These are phyloP conservation scores for Gracilaria domingensis DNA, from an alignment of 23 red algal species.

Conservation along the genomic window DNA sequence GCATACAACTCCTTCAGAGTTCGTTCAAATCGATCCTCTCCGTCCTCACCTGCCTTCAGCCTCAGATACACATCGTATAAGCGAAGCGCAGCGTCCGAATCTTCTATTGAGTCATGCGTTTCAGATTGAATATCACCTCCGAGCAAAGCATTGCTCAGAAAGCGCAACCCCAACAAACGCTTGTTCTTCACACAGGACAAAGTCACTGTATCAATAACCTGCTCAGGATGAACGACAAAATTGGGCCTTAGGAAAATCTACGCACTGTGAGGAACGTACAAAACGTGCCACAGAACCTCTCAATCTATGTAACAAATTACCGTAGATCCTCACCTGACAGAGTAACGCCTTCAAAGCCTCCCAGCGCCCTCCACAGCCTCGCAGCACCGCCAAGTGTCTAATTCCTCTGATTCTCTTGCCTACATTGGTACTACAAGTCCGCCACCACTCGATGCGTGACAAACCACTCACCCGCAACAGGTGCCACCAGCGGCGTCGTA, in stretches of 20 bases:
- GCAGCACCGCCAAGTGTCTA: no score
- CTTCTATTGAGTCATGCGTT: constrained; percentile 94
- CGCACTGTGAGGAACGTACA: no score
- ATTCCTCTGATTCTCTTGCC: no score
- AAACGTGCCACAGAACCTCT: no score
- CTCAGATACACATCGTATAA: constrained; percentile 81
- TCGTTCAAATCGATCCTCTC: constrained; percentile 35
- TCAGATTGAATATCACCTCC: constrained; percentile 68
- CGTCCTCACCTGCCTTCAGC: constrained; percentile 59
- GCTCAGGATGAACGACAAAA: constrained; percentile 82
- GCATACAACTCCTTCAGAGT: constrained; percentile 75
- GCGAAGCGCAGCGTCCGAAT: constrained; percentile 82
- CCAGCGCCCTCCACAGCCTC: no score
- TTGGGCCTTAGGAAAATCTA: constrained; percentile 41
- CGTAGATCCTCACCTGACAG: no score
- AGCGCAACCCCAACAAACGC: constrained; percentile 74
- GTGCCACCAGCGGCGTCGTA: no score
- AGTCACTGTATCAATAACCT: constrained; percentile 90
- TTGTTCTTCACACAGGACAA: constrained; percentile 80
- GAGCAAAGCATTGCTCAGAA: constrained; percentile 75
- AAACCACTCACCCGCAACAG: no score
- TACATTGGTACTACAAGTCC: no score
- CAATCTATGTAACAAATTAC: no score
- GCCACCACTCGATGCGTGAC: no score
- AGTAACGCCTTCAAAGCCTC: no score